Conservation (phyloP, 1,139 yeast genomes). For the Scheffersomyces titani region DNA sequence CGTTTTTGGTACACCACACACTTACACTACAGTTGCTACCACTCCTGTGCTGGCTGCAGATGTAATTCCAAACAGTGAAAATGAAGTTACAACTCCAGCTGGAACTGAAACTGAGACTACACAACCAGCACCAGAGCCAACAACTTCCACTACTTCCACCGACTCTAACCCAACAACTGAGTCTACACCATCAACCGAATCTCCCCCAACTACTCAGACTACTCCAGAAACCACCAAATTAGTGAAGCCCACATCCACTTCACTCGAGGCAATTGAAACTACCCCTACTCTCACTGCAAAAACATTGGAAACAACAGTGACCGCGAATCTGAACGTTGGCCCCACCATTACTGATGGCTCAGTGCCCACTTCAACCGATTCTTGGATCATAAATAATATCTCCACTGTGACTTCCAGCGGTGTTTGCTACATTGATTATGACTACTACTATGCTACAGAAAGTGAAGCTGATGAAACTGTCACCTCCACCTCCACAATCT, state of each 20-base stretch:
- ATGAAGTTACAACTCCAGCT: constrained; percentile 1
- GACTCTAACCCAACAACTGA: constrained; percentile 6
- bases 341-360: constrained; percentile 35
- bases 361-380: constrained; percentile 36
- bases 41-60: constrained; percentile 28
- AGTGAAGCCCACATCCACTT: constrained; percentile 7
- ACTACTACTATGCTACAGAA: constrained; percentile 37
- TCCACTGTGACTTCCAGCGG: constrained; percentile 35
- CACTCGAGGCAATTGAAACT: constrained; percentile 7
- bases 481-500: constrained; percentile 40
- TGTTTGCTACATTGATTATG: constrained; percentile 45
- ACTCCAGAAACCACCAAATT: constrained; percentile 10
- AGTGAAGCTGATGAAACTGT: constrained; percentile 31
- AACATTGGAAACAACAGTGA: constrained; percentile 1
- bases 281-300: constrained; percentile 6
- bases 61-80: constrained; percentile 3
- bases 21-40: constrained; percentile 40
- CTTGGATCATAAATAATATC: constrained; percentile 41
- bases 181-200: constrained; percentile 5
- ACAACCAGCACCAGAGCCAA: constrained; percentile 4
- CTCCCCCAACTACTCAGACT: constrained; percentile 4
- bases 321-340: constrained; percentile 14
- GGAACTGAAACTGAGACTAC: constrained; percentile 9
- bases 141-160: constrained; percentile 3
- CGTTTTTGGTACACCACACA: constrained; percentile 40